Evolutionary conservation across 257 asterid species (phyloP).

Genomic region (Ocimum tenuiflorum): DNA sequence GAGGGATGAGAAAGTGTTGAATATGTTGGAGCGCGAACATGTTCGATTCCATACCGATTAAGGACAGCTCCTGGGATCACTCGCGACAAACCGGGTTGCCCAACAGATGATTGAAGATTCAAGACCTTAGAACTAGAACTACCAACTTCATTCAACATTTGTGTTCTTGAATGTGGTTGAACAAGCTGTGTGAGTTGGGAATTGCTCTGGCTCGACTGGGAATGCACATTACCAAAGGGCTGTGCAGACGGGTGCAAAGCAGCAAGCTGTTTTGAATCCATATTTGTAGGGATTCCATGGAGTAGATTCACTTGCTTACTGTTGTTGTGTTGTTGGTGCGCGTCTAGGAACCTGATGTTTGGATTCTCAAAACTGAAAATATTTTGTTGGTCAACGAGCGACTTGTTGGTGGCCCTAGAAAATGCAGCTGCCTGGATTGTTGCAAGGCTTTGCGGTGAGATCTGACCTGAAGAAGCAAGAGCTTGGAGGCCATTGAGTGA

Average conservation of each 20-base stretch:
- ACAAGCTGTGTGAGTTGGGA: slow-evolving; percentile 31
- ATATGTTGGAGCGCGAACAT: slow-evolving; percentile 28
- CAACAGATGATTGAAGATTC: slow-evolving; percentile 31
- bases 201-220: slow-evolving; percentile 36
- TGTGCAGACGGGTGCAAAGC: slow-evolving; percentile 52
- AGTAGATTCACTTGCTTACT: slow-evolving; percentile 56
- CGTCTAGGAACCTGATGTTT: slow-evolving; percentile 44
- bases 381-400: slow-evolving; percentile 52
- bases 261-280: slow-evolving; percentile 72
- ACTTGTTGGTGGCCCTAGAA: slow-evolving; percentile 33
- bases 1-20: slow-evolving; percentile 39
- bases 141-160: slow-evolving; percentile 32
- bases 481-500: slow-evolving; percentile 58
- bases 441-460: slow-evolving; percentile 70
- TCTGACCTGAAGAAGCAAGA: slow-evolving; percentile 54
- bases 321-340: slow-evolving; percentile 40
- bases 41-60: slow-evolving; percentile 36
- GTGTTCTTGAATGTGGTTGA: slow-evolving; percentile 42
- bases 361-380: slow-evolving; percentile 65
- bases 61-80: slow-evolving; percentile 27
- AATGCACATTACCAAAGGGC: slow-evolving; percentile 34
- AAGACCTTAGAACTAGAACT: slow-evolving; percentile 30
- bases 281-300: slow-evolving; percentile 77
- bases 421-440: slow-evolving; percentile 64
- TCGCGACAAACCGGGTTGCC: slow-evolving; percentile 36